These are phyloP conservation scores for Drosera spatulata DNA, from an alignment of 179 eudicot genomes.

Conservation along the genomic window DNA sequence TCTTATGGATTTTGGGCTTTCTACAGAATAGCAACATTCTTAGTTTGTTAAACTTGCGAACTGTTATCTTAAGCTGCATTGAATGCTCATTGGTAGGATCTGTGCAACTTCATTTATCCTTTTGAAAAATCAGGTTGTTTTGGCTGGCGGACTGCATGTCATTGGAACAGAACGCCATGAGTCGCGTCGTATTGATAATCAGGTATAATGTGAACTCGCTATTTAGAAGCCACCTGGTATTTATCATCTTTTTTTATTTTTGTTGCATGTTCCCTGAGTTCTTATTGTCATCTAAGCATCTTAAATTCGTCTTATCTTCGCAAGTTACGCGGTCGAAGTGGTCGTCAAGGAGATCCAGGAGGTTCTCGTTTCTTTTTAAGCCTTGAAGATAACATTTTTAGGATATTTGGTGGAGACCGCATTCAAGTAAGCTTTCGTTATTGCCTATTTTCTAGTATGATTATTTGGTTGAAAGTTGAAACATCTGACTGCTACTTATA, in stretches of 20 bases:
- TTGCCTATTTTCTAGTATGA: constrained; percentile 1
- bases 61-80: constrained; percentile 4
- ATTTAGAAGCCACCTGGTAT: not conserved
- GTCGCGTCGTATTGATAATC: constrained; percentile 99
- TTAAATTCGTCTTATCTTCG: not conserved
- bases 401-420: constrained; percentile 97
- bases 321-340: constrained; percentile 98
- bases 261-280: not conserved
- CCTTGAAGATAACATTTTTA: constrained; percentile 96
- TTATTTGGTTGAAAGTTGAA: no score
- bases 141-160: constrained; percentile 97
- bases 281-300: no score
- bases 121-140: constrained; percentile 48
- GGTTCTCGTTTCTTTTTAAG: constrained; percentile 98
- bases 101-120: not conserved
- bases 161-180: constrained; percentile 98
- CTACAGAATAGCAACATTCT: no score
- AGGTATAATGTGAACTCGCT: constrained; percentile 34
- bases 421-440: constrained; percentile 56
- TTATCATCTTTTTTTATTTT: not conserved
- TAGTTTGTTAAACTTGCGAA: no score
- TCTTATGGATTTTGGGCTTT: not conserved
- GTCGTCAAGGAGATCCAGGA: constrained; percentile 99
- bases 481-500: constrained; percentile 21
- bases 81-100: not conserved